Percentiles rank a stretch among this genome's conserved stretches.
These are phyloP conservation scores for Rhododendron molle DNA, from an alignment of 148 eudicot genomes.

Conservation along the genomic window DNA sequence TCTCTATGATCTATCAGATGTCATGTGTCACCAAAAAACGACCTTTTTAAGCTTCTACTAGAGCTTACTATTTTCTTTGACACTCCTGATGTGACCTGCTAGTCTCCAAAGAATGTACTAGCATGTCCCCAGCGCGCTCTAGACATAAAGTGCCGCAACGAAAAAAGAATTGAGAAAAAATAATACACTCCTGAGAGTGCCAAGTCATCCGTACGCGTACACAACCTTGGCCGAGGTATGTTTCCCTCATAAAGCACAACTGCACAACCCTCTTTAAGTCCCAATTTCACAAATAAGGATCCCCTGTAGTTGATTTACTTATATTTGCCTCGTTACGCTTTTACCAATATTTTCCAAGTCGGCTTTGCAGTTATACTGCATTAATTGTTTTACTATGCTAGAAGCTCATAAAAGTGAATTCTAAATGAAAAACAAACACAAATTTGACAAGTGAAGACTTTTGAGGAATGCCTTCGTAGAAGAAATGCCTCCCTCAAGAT, in stretches of 20 bases:
- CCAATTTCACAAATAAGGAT: not conserved
- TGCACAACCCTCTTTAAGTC: not conserved
- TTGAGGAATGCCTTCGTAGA: not conserved
- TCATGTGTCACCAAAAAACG: not conserved
- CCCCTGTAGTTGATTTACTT: not conserved
- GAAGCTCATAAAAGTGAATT: not conserved
- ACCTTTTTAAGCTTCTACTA: not conserved
- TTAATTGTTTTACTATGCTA: not conserved
- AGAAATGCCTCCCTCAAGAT: not conserved
- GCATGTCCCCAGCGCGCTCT: not conserved
- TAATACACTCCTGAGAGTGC: not conserved
- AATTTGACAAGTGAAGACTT: not conserved
- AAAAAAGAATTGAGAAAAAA: not conserved
- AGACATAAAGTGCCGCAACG: not conserved
- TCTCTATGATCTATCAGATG: not conserved
- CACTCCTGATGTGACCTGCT: not conserved
- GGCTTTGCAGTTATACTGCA: not conserved
- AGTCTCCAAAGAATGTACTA: not conserved
- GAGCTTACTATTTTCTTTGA: not conserved
- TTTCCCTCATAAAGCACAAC: not conserved
- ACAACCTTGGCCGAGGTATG: not conserved
- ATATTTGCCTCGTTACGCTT: not conserved
- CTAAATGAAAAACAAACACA: not conserved
- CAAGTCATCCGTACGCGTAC: not conserved
- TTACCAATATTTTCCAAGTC: too few relatives aligned